A percentile compares a stretch with the other conserved stretches of the same genome.
Evolutionary conservation across 2,329 filamentous ascomycete genomes (phyloP).

Genomic region (Diaporthe sp.): DNA sequence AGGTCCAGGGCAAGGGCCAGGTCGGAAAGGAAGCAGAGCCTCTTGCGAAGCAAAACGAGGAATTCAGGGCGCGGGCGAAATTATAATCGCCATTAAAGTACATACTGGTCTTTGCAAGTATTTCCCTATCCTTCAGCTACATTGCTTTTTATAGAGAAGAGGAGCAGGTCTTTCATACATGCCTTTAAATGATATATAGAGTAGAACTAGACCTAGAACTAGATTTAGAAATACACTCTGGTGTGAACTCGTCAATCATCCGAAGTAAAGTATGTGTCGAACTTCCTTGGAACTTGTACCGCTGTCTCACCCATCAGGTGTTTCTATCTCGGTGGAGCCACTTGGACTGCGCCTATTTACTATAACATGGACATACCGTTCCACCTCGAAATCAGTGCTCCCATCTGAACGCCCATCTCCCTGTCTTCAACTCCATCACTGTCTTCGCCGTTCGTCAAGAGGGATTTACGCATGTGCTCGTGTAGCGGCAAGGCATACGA

Average conservation of each 20-base stretch:
- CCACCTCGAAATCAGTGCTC: conserved; percentile 10
- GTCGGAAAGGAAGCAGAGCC: conserved; percentile 56
- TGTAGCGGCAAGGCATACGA: conserved; percentile 14
- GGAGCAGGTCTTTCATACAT: not conserved
- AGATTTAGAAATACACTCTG: not conserved
- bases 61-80: conserved; percentile 53
- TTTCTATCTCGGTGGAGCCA: not conserved
- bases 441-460: not conserved
- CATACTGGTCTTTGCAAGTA: not conserved
- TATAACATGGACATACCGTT: not conserved
- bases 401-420: not conserved
- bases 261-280: not conserved
- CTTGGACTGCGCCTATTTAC: no score
- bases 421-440: not conserved
- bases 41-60: conserved; percentile 55
- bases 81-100: conserved; percentile 47
- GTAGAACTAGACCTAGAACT: not conserved
- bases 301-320: not conserved
- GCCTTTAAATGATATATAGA: not conserved
- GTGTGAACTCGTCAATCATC: not conserved
- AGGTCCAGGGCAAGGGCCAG: conserved; percentile 49
- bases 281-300: not conserved
- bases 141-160: not conserved
- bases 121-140: not conserved
- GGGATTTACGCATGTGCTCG: not conserved